phyloP scores from a whole-genome alignment of 306 rosid genomes.

The Dryas drummondii region DNA sequence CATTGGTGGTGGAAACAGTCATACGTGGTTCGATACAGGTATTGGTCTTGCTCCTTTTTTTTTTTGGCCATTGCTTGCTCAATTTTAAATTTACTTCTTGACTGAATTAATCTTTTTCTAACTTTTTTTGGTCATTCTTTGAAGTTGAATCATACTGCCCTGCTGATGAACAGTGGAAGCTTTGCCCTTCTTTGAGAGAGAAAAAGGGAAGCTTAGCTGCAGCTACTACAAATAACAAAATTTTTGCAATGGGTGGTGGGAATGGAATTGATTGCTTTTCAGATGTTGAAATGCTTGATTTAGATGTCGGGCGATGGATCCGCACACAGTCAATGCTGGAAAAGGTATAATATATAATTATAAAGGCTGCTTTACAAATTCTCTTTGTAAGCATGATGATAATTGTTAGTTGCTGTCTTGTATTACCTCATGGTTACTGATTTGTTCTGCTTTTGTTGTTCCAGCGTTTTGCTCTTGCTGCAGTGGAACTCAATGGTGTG shows the following conservation, averaged over 20 bases:
- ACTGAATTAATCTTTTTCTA: constrained; percentile 9
- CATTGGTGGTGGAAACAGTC: constrained; percentile 48
- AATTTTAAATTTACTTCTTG: constrained; percentile 17
- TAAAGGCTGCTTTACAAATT: too few species aligned
- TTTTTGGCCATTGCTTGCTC: background rate
- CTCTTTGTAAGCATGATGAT: too few species aligned
- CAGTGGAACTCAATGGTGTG: constrained; percentile 43
- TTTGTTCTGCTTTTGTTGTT: constrained; percentile 27
- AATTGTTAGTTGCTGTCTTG: too few species aligned
- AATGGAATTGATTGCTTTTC: constrained; percentile 43
- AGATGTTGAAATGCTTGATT: constrained; percentile 63
- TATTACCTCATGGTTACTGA: constrained; percentile 4
- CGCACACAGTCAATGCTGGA: constrained; percentile 47
- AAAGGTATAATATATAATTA: constrained; percentile 42
- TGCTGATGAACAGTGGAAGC: constrained; percentile 53
- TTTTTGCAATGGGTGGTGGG: constrained; percentile 54
- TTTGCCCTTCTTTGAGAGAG: constrained; percentile 59
- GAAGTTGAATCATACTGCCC: constrained; percentile 75
- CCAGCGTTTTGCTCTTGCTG: constrained; percentile 56
- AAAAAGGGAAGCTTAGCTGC: constrained; percentile 70
- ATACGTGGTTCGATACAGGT: constrained; percentile 53
- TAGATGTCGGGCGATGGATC: constrained; percentile 66
- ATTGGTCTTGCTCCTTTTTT: constrained; percentile 7
- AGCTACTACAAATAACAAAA: constrained; percentile 41
- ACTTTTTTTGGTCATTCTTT: constrained; percentile 26